Evolutionary conservation across 371 early-diverging fungal species (phyloP).

Genomic region (Parasitella parasitica): DNA sequence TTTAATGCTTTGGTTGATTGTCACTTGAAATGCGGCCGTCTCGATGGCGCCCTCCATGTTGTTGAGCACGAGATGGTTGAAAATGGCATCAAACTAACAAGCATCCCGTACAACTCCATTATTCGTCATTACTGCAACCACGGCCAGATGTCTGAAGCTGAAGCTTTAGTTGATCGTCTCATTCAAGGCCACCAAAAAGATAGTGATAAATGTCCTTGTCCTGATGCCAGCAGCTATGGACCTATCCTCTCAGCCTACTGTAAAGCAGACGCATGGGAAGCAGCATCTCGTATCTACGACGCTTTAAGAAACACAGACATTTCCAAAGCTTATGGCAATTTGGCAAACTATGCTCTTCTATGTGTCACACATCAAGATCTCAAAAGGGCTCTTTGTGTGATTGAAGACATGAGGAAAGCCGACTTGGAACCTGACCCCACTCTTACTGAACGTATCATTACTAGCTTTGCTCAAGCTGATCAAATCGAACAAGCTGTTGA

Average conservation of each 20-base stretch:
- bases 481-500: constrained; percentile 25
- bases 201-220: constrained; percentile 20
- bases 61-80: constrained; percentile 38
- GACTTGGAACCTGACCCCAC: constrained; percentile 44
- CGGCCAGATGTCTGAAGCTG: constrained; percentile 30
- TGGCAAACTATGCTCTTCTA: constrained; percentile 48
- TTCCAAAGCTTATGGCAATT: constrained; percentile 45
- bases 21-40: constrained; percentile 40
- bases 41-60: constrained; percentile 42
- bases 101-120: constrained; percentile 50
- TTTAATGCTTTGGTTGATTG: constrained; percentile 53
- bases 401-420: constrained; percentile 38
- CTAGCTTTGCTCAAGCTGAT: constrained; percentile 14
- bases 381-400: constrained; percentile 22
- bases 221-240: constrained; percentile 50
- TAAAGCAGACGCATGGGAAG: constrained; percentile 21
- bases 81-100: constrained; percentile 34
- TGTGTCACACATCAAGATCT: constrained; percentile 29
- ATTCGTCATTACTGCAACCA: constrained; percentile 44
- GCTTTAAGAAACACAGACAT: constrained; percentile 38
- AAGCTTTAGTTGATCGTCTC: constrained; percentile 26
- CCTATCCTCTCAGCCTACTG: constrained; percentile 48
- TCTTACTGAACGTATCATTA: constrained; percentile 33
- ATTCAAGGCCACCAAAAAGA: constrained; percentile 9
- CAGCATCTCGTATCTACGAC: constrained; percentile 32